Base-by-base conservation (phyloP, 257 asterid genomes). In the Nicotiana otophora region DNA sequence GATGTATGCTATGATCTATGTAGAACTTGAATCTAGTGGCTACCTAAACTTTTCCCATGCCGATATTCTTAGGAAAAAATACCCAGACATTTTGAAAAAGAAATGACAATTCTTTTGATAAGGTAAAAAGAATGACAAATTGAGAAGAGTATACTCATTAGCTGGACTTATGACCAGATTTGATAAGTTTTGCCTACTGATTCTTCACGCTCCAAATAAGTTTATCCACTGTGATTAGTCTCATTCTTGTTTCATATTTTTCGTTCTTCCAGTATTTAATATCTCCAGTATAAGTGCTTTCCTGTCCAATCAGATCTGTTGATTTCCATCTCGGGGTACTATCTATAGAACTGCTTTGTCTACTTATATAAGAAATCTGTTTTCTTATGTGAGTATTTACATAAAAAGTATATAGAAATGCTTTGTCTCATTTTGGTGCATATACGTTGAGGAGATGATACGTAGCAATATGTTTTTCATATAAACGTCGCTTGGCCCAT, bases 221-320 rank as follows among this genome's bases (percentile, higher is more conserved):
- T 74, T 74, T 72, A 72, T 46, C 39, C 7, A 4, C 26, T 10
- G n/a, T 48, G 31, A 23, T 14, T 23, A 26, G 7, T 70, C n/a
- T 42, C 78, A 20, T 11, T 26, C 57, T 39, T 68, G 39, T 72
- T 46, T 72, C 78, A 5, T 72, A 72, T 14, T 7, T 74, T 48
- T 23, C 23, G 26, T 74, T 74, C 39, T 74, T 57, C 7, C 60
- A 15, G 6, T 57, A 57, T 57, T 19, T 19, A 57, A 57, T 74
- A 74, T 48, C 39, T 74, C 36, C 60, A 15, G 62, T 74, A 6
- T 74, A 74, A 70, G 42, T 26, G 26, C 16, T 74, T 74, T 74
- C 10, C 80, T 48, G 62, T 48, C 80, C 42, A 26, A 74, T 74
- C 80, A 74, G 80, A 74, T 74, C 80, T 74, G 80, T 53, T 46